Evolutionary conservation across 2,329 filamentous ascomycete species (phyloP).

Genomic region (Phyllosticta citriasiana): DNA sequence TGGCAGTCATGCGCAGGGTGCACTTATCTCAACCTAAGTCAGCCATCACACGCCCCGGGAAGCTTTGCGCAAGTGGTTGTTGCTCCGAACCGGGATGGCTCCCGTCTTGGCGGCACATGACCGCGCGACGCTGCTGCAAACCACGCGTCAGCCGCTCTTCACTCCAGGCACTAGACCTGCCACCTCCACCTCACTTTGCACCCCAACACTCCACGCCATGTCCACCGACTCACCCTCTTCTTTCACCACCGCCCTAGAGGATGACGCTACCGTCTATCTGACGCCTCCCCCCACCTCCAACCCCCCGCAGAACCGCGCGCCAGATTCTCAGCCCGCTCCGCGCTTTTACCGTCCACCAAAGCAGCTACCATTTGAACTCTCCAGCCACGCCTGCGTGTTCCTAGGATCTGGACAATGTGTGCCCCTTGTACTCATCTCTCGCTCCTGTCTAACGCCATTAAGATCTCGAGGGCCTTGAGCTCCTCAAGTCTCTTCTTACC

Average conservation of each 20-base stretch:
- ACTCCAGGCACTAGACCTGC: too few species aligned
- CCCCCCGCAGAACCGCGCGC: background rate
- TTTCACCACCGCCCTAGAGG: conserved; percentile 2
- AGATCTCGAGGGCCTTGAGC: conserved; percentile 25
- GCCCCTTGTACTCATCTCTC: background rate
- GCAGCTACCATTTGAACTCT: conserved; percentile 24
- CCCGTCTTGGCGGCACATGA: background rate
- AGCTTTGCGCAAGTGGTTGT: background rate
- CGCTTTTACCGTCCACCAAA: conserved; percentile 20
- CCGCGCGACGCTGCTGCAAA: background rate
- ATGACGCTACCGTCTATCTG: background rate
- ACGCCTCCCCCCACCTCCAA: conserved; percentile 3
- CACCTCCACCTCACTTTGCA: background rate
- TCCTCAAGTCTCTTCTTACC: conserved; percentile 25
- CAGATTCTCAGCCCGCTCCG: background rate
- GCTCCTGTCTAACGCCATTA: background rate
- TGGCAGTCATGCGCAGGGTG: background rate
- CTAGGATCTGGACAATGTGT: conserved; percentile 25
- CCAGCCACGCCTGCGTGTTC: conserved; percentile 27
- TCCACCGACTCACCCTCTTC: conserved; percentile 5
- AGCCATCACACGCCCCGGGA: background rate
- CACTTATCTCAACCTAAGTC: background rate
- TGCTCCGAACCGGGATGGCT: background rate
- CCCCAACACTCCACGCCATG: background rate
- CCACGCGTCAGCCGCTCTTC: conserved; percentile 1